Percentiles rank a stretch among this genome's conserved stretches.
phyloP scores from a whole-genome alignment of 768 basidiomycete species.

The Amanita thiersii region DNA sequence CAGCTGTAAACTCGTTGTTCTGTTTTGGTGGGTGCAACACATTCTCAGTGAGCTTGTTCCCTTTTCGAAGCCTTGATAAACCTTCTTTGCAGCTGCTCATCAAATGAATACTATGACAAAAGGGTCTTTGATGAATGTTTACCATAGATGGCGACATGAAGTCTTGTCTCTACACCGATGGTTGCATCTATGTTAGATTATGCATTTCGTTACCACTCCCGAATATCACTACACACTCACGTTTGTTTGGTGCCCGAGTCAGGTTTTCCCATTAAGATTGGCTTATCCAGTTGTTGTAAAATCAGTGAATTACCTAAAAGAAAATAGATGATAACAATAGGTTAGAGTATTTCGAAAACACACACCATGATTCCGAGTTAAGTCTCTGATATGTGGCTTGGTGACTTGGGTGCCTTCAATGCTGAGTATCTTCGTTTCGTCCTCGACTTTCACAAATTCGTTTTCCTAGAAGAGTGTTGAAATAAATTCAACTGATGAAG shows the following conservation, averaged over 20 bases:
- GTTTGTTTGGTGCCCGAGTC: slow-evolving; percentile 35
- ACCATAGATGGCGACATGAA: slow-evolving; percentile 75
- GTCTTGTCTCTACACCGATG: slow-evolving; percentile 75
- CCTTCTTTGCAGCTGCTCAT: slow-evolving; percentile 70
- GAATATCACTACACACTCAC: slow-evolving; percentile 54
- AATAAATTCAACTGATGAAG: background rate
- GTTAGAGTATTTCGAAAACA: background rate
- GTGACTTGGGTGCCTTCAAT: background rate
- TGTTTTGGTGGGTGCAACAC: no score
- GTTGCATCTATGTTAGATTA: slow-evolving; percentile 49
- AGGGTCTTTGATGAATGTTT: slow-evolving; percentile 12
- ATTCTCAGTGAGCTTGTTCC: no score
- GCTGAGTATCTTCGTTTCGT: background rate
- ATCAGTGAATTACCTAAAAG: slow-evolving; percentile 1
- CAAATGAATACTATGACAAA: slow-evolving; percentile 5
- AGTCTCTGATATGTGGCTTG: slow-evolving; percentile 20
- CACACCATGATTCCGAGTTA: slow-evolving; percentile 22
- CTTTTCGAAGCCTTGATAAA: background rate
- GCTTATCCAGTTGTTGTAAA: slow-evolving; percentile 4
- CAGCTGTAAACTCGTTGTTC: no score
- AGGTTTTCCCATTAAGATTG: slow-evolving; percentile 15
- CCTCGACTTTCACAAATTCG: slow-evolving; percentile 43
- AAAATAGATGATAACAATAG: background rate
- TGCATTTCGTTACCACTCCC: background rate
- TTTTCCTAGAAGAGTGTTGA: slow-evolving; percentile 37